phyloP scores from a whole-genome alignment of 192 early-diverging fungal species.

The Linnemannia zychae region DNA sequence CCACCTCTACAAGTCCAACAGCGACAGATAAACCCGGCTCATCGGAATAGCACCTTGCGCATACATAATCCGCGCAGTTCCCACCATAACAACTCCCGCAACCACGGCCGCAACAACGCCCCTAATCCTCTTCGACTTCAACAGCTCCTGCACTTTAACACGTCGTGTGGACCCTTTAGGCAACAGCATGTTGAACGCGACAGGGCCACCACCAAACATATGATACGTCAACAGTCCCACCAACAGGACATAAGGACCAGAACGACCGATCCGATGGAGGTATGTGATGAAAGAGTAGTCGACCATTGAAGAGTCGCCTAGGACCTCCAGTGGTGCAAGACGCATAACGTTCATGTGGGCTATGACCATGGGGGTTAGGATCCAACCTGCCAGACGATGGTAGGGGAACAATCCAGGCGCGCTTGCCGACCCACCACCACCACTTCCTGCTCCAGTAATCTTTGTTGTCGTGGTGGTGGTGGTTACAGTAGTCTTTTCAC shows the following conservation, averaged over 20 bases:
- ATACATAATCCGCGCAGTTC: constrained; percentile 26
- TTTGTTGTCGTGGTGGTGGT: constrained; percentile 17
- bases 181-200: constrained; percentile 32
- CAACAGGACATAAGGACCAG: constrained; percentile 17
- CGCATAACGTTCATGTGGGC: constrained; percentile 36
- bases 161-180: constrained; percentile 15
- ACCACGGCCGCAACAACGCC: constrained; percentile 20
- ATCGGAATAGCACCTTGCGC: constrained; percentile 27
- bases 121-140: neutral
- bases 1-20: neutral
- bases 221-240: constrained; percentile 39
- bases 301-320: constrained; percentile 43
- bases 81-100: constrained; percentile 23
- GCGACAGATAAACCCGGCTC: constrained; percentile 10
- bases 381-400: constrained; percentile 50
- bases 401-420: constrained; percentile 47
- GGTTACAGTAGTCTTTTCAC: constrained; percentile 25
- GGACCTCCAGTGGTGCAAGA: constrained; percentile 3
- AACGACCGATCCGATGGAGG: constrained; percentile 12
- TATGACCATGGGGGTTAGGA: constrained; percentile 48
- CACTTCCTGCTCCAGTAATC: neutral
- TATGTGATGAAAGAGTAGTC: constrained; percentile 40
- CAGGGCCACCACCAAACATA: constrained; percentile 21
- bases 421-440: neutral
- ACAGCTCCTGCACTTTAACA: constrained; percentile 18